Conservation (phyloP, 2,329 filamentous ascomycete species). For the Juglanconis sp. region DNA sequence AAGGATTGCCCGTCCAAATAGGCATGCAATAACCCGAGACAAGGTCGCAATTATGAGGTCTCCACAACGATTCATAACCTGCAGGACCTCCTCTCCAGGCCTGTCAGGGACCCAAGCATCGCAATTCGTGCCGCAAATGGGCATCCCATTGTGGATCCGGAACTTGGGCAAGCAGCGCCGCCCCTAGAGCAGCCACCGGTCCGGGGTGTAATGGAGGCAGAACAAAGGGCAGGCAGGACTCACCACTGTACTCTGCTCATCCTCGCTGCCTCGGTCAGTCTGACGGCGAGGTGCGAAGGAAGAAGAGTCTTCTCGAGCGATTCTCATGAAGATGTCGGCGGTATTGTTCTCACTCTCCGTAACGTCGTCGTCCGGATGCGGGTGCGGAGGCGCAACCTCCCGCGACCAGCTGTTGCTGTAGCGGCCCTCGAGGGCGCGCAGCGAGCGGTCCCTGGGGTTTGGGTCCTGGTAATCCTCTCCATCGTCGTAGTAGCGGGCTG, state of each 20-base stretch:
- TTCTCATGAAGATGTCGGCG: constrained; percentile 57
- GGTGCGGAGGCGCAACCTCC: constrained; percentile 41
- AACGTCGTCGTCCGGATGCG: constrained; percentile 42
- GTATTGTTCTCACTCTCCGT: constrained; percentile 36
- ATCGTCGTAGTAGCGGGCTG: constrained; percentile 41
- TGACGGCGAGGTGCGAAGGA: constrained; percentile 29
- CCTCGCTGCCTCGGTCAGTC: constrained; percentile 30
- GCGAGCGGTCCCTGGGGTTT: constrained; percentile 46
- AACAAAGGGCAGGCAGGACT: neutral
- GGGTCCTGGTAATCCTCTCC: constrained; percentile 40
- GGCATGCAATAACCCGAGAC: constrained; percentile 11
- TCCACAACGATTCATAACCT: constrained; percentile 17
- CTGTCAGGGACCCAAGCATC: constrained; percentile 13
- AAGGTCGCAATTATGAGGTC: constrained; percentile 12
- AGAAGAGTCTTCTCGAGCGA: constrained; percentile 51
- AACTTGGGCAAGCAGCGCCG: neutral
- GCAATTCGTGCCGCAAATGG: constrained; percentile 14
- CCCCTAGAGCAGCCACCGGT: neutral
- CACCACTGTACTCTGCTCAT: constrained; percentile 25
- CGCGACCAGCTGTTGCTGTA: constrained; percentile 31
- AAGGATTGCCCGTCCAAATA: constrained; percentile 9
- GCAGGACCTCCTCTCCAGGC: constrained; percentile 9
- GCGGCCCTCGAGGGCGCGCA: constrained; percentile 50
- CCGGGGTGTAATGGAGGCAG: neutral
- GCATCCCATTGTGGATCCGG: constrained; percentile 2